Percentiles rank a stretch among this genome's conserved stretches.
phyloP scores from a whole-genome alignment of 108 stramenopile genomes.

The Bacterosira constricta region DNA sequence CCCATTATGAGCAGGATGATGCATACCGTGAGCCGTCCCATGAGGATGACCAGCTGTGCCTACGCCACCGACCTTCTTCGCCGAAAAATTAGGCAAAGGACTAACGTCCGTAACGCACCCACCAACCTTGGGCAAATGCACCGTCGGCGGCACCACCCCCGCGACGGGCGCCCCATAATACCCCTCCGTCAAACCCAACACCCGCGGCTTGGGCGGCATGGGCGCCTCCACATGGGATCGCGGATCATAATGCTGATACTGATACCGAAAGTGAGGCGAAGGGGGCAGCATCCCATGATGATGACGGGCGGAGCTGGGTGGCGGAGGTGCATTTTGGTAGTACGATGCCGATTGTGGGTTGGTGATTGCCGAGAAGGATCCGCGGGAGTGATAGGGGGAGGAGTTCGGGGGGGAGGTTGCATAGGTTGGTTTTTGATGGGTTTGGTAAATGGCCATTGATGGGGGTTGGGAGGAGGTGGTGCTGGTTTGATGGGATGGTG shows the following conservation, averaged over 20 bases:
- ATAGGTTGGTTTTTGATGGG: too few species aligned
- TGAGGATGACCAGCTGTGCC: too few species aligned
- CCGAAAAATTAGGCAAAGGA: neutral
- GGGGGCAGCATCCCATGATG: too few species aligned
- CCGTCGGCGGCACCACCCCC: neutral
- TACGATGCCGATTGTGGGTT: neutral
- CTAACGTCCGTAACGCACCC: constrained; percentile 4
- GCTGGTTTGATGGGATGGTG: neutral
- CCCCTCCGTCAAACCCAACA: neutral
- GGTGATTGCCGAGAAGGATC: constrained; percentile 11
- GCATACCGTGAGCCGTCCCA: too few species aligned
- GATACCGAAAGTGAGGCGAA: neutral
- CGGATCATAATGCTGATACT: constrained; percentile 21
- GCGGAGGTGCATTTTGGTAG: neutral
- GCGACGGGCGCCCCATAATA: neutral
- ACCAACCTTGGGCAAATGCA: constrained; percentile 3
- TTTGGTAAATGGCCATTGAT: neutral
- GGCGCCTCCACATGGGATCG: constrained; percentile 4
- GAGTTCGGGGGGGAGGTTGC: too few species aligned
- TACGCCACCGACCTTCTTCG: too few species aligned
- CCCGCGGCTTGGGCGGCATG: neutral
- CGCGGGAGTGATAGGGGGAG: neutral
- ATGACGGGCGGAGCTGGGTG: too few species aligned
- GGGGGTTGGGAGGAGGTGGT: neutral
- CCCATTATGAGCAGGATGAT: too few species aligned